Base-by-base conservation (phyloP, 495 filamentous ascomycete species). In the Lepidopterella palustris region DNA sequence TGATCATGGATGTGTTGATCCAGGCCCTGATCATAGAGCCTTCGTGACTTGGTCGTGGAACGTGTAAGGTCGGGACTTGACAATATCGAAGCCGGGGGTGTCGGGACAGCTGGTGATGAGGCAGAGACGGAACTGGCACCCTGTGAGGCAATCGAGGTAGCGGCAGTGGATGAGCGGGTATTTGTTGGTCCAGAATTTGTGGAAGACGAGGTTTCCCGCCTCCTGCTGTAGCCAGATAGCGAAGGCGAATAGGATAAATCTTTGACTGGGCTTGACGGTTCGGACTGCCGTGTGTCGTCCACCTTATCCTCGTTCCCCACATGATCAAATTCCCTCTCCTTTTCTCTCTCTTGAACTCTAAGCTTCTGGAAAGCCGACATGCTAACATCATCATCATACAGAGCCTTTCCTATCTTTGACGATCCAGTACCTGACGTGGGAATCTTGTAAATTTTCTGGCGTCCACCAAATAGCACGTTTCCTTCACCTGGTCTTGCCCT, bases 381-480 rank as follows among this genome's bases (percentile, higher is more conserved):
- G 23, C 83, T 82, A 28, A 96, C 77, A 74, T 98, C 93, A 67
- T 93, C 82, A 4, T 93, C 91, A 66, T 95, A 96, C 4, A 95
- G 73, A 2, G 82, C 80, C 53, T 88, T 84, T 3, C 87, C 88
- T 18, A 65, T 76, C 58, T 69, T 81, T 0, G 71, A 73, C 1
- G 77, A 72, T 20, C 70, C 72, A 28, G 72, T 70, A 23, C 71
- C 39, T 42, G 47, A 50, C 5, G 21, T 74, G 0, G 90, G 82
- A 50, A 98, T 90, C 64, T 90, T 93, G 74, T 93, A 97, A 23
- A 97, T 84, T 73, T 97, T 98, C 68, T 98, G 93, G 27, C 93
- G 83, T 9, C 95, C 93, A 54, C 93, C 93, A 75, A 98, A 98
- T 60, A 98, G 70, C 65, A 89, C 88, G 73, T 97, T 98, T 20